Evolutionary conservation across 225 moss, liverwort and hornwort species (phyloP).

Genomic region (Lunularia cruciata): DNA sequence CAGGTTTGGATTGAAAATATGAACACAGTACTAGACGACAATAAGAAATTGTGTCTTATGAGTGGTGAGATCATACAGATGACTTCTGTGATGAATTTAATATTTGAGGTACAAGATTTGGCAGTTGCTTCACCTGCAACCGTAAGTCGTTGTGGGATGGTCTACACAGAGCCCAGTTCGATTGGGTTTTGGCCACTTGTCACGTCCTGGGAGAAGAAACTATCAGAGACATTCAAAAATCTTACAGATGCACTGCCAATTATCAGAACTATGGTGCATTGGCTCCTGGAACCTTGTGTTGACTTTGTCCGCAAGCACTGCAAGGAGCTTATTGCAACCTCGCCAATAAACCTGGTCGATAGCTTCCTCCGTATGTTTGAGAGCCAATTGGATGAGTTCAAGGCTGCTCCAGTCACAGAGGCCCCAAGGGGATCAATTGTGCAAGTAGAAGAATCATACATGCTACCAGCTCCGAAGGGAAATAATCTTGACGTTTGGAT

Average conservation of each 20-base stretch:
- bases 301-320: conserved; percentile 73
- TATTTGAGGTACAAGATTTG: conserved; percentile 77
- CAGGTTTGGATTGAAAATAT: conserved; percentile 95
- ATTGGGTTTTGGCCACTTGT: conserved; percentile 80
- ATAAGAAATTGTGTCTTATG: conserved; percentile 83
- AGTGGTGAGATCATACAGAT: conserved; percentile 72
- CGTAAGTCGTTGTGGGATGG: conserved; percentile 84
- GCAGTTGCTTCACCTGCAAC: conserved; percentile 89
- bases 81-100: conserved; percentile 49
- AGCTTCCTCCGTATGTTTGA: conserved; percentile 78
- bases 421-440: conserved; percentile 34
- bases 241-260: conserved; percentile 48
- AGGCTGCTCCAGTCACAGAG: conserved; percentile 31
- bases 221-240: conserved; percentile 50
- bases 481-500: conserved; percentile 62
- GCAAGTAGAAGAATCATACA: conserved; percentile 26
- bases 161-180: conserved; percentile 73
- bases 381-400: conserved; percentile 76
- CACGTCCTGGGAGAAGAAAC: conserved; percentile 62
- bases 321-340: conserved; percentile 52
- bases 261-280: conserved; percentile 51
- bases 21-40: conserved; percentile 86
- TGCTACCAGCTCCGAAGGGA: conserved; percentile 43
- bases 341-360: conserved; percentile 70
- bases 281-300: conserved; percentile 72